Conservation (phyloP, 169 alveolate species). For the Eimeria maxima region DNA sequence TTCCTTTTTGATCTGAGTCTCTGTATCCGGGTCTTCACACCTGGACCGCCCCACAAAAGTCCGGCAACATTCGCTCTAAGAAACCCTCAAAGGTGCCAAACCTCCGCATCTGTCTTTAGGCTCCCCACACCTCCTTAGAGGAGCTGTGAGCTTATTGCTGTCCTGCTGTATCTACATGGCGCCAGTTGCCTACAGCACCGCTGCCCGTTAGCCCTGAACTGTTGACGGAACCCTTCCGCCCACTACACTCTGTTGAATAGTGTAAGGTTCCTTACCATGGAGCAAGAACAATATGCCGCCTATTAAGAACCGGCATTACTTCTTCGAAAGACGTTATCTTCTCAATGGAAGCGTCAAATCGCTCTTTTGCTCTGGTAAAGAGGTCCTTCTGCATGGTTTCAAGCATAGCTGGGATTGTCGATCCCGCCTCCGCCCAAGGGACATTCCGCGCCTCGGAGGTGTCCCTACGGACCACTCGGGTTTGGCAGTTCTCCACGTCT, state of each 20-base stretch:
- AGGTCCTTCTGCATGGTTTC: constrained; percentile 83
- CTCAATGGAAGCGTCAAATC: constrained; percentile 81
- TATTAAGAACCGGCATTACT: constrained; percentile 92
- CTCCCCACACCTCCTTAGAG: neutral
- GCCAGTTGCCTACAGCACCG: neutral
- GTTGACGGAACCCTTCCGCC: neutral
- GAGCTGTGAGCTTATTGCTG: neutral
- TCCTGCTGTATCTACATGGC: neutral
- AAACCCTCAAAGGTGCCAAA: neutral
- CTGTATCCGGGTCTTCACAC: constrained; percentile 87
- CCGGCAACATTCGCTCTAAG: neutral
- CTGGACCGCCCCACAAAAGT: neutral
- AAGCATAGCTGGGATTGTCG: constrained; percentile 80
- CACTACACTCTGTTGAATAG: neutral
- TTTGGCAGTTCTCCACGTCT: constrained; percentile 96
- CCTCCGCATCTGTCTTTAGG: neutral
- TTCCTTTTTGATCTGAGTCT: constrained; percentile 87
- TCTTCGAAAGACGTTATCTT: constrained; percentile 83
- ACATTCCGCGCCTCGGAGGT: constrained; percentile 85
- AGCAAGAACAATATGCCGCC: constrained; percentile 90
- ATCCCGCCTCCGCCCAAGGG: constrained; percentile 49
- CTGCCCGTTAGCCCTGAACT: neutral
- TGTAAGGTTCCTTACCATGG: constrained; percentile 91
- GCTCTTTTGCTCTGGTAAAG: constrained; percentile 75
- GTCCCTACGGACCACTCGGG: constrained; percentile 80